These are phyloP conservation scores for Psilocybe tampanensis DNA, from an alignment of 768 basidiomycete species.

Conservation along the genomic window DNA sequence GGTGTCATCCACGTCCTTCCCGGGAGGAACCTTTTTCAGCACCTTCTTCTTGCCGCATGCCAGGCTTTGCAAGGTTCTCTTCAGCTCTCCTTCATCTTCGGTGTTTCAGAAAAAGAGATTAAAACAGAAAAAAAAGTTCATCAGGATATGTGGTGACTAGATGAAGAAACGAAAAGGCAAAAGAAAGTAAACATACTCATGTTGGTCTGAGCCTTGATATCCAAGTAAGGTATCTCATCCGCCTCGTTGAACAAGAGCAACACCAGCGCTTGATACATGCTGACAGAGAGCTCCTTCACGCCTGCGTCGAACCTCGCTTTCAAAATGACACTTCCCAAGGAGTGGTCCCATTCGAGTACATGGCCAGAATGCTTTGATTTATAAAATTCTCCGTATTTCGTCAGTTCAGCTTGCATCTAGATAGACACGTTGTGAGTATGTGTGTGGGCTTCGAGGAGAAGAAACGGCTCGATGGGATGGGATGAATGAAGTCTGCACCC, in stretches of 20 bases:
- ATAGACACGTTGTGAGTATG: constrained; percentile 12
- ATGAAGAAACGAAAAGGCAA: neutral
- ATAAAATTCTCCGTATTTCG: constrained; percentile 70
- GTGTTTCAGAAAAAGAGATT: no score
- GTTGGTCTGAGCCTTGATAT: constrained; percentile 67
- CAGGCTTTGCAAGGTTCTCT: constrained; percentile 88
- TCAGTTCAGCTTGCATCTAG: constrained; percentile 77
- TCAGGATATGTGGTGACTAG: constrained; percentile 20
- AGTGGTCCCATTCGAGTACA: constrained; percentile 84
- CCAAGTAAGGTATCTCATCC: constrained; percentile 58
- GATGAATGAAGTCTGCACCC: constrained; percentile 8
- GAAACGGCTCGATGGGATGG: no score
- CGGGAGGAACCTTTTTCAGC: constrained; percentile 75
- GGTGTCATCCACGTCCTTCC: constrained; percentile 72
- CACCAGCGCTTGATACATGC: constrained; percentile 88
- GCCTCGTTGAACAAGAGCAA: constrained; percentile 84
- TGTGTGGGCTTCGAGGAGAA: neutral
- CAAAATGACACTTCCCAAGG: constrained; percentile 81
- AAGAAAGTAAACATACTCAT: constrained; percentile 61
- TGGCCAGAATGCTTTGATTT: constrained; percentile 75
- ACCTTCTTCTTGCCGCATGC: constrained; percentile 92
- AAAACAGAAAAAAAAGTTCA: neutral
- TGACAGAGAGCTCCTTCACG: constrained; percentile 86
- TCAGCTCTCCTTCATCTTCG: constrained; percentile 77
- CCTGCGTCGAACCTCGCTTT: constrained; percentile 67